Base-by-base conservation (phyloP, 164 flowering plant species). In the Paratinospora sagittata region DNA sequence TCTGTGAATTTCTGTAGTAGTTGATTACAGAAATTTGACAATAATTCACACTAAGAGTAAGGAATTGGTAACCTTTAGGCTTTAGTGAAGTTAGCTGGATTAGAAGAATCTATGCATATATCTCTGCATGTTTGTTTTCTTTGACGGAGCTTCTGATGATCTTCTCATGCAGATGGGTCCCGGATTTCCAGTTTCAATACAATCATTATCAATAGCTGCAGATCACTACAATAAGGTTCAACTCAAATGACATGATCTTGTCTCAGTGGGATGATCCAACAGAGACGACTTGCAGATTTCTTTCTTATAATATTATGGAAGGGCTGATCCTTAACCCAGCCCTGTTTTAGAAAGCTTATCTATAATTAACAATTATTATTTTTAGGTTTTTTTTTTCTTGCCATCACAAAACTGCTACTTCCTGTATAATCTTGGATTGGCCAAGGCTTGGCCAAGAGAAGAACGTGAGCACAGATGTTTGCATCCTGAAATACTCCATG, bases 121-220 rank as follows among this genome's bases (percentile, higher is more conserved):
- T 10, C 16, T 37, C 26, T 71, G 3, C 13, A 5, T 45, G 12
- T 67, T 23, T 45, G 4, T 26, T 13, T 45, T 19, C 3, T 24
- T 52, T 63, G 7, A 26, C 34, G 9, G 6, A 41, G 47, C 47
- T 17, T 61, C 67, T n/a, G 21, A 41, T 66, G 55, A 36, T 71
- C n/a, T 68, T 55, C 36, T 57, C 34, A 12, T 82, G 89, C 89
- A 93, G 97, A 91, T 91, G 98, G 97, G 98, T 45, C 91, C 87
- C 8, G 93, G 94, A 27, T 87, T 74, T 69, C 86, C 87, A 17
- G 88, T 93, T 75, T 84, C 98, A 12, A 83, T 93, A 67, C 96
- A 88, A 65, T 93, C 98, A 23, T 43, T 93, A 73, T 85, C 97
- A 10, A 76, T 82, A 77, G 96, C 94, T 0, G 97, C 87, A 13